Evolutionary conservation across 2,329 filamentous ascomycete species (phyloP), one percentile per base, ranked within the genome.

Genomic region (Amylocarpus encephaloides): DNA sequence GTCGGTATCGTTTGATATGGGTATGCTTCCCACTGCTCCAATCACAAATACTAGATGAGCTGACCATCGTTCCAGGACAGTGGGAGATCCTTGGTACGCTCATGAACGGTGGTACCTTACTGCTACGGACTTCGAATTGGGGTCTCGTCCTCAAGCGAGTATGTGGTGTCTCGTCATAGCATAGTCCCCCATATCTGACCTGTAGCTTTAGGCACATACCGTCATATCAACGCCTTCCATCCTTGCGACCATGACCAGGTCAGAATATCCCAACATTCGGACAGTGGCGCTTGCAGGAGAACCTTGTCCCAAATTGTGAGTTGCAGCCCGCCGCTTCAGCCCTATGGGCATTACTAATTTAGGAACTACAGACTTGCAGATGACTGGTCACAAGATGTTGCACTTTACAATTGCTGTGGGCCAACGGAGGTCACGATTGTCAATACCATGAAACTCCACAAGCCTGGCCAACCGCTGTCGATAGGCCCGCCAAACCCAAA

Each of bases 1-100:
- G 36, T 80, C 76, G 53, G 73, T 82, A 40, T 76, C 75, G 39
- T 82, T 82, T 54, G 79, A 82, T 55, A 81, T 82, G 77, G 76
- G 78, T 79, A 68, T 59, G 3, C 73, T 40, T 22, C 13, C 9
- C 7, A 10, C 19, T 39, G 15, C 18, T 18, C 44, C 18, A 13
- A 35, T 13, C 13, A 11, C 6, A 29, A 18, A 18, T 0, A 1
- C 22, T 16, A 16, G 5, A n/a, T 15, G 13, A 29, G 13, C 11
- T 43, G 13, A 16, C 11, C 10, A 12, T 39, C 13, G 79, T 78
- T 75, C 22, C 42, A 79, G 78, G 75, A 18, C 77, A 78, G 11
- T 82, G 79, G 78, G 78, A 82, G 54, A 76, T 81, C n/a, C 70
- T 82, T 7, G 72, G 70, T 1, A 75, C 72, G 46, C 64, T 81